These are phyloP conservation scores for Emmonsia crescens DNA, from an alignment of 2,329 filamentous ascomycete genomes.

Conservation along the genomic window DNA sequence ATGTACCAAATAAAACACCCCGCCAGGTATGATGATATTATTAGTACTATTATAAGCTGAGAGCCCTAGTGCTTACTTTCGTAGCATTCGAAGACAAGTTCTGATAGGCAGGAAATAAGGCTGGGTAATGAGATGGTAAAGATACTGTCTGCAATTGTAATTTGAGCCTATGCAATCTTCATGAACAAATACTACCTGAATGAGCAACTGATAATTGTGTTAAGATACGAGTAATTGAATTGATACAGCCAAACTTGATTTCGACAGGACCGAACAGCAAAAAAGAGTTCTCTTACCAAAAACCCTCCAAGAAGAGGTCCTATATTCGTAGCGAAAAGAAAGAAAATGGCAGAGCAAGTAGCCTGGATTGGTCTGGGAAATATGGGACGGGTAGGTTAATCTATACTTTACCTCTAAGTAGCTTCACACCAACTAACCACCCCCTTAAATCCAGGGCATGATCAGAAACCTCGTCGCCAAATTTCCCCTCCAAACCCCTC, in stretches of 20 bases:
- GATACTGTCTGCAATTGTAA: too few relatives aligned
- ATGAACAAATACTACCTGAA: too few relatives aligned
- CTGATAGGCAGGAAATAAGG: too few relatives aligned
- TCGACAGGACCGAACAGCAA: background rate
- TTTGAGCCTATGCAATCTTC: too few relatives aligned
- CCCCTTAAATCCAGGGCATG: constrained; percentile 54
- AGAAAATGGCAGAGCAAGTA: constrained; percentile 6
- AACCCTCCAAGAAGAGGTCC: background rate
- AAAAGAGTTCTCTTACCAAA: background rate
- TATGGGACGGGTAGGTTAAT: constrained; percentile 16
- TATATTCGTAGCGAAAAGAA: background rate
- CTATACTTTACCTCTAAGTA: background rate
- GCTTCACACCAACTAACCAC: background rate
- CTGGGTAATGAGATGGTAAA: too few relatives aligned
- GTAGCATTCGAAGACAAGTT: too few relatives aligned
- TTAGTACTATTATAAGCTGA: too few relatives aligned
- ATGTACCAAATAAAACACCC: too few relatives aligned
- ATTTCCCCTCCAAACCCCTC: constrained; percentile 56
- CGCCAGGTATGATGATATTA: too few relatives aligned
- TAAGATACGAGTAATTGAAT: too few relatives aligned
- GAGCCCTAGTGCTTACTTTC: too few relatives aligned
- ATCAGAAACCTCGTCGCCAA: constrained; percentile 73
- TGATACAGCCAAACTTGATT: background rate
- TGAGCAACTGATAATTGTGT: too few relatives aligned
- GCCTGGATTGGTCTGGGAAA: constrained; percentile 19